Evolutionary conservation across 768 basidiomycete genomes (phyloP).

Genomic region (Cystofilobasidium ferigula): DNA sequence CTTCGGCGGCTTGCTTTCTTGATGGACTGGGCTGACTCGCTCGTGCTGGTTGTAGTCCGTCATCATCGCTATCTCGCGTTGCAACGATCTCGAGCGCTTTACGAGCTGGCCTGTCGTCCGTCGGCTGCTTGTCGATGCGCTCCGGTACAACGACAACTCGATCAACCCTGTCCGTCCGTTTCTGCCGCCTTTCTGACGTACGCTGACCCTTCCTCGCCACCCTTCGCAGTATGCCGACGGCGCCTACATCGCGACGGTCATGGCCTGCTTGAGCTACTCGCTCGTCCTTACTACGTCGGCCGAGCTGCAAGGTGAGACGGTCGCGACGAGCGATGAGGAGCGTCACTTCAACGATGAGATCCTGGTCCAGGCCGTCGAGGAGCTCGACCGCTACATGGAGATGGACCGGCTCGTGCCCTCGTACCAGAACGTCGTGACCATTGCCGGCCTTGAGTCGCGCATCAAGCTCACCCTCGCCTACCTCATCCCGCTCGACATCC

Average conservation of each 20-base stretch:
- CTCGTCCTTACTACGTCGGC: slow-evolving; percentile 57
- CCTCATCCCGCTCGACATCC: slow-evolving; percentile 63
- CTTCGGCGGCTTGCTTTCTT: not conserved
- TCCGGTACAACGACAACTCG: slow-evolving; percentile 93
- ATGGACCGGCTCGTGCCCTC: slow-evolving; percentile 94
- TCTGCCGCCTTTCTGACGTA: not conserved
- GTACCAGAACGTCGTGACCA: slow-evolving; percentile 82
- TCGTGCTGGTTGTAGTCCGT: slow-evolving; percentile 47
- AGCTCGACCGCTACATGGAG: slow-evolving; percentile 81
- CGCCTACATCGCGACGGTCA: slow-evolving; percentile 75
- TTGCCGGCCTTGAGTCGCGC: slow-evolving; percentile 83
- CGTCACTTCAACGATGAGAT: slow-evolving; percentile 36
- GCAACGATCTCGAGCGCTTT: slow-evolving; percentile 70
- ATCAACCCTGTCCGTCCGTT: slow-evolving; percentile 58
- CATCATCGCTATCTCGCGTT: slow-evolving; percentile 65
- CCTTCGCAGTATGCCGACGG: slow-evolving; percentile 74
- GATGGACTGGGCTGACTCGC: not conserved
- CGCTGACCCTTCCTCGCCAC: not conserved
- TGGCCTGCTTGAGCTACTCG: slow-evolving; percentile 68
- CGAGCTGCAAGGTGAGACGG: not conserved
- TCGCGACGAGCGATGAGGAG: not conserved
- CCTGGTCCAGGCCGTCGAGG: slow-evolving; percentile 60
- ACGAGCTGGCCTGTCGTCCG: slow-evolving; percentile 76
- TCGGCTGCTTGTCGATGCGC: slow-evolving; percentile 76
- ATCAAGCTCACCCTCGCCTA: slow-evolving; percentile 64